These are phyloP conservation scores for Ophiostoma ulmi DNA, from an alignment of 2,329 filamentous ascomycete species.

Conservation along the genomic window DNA sequence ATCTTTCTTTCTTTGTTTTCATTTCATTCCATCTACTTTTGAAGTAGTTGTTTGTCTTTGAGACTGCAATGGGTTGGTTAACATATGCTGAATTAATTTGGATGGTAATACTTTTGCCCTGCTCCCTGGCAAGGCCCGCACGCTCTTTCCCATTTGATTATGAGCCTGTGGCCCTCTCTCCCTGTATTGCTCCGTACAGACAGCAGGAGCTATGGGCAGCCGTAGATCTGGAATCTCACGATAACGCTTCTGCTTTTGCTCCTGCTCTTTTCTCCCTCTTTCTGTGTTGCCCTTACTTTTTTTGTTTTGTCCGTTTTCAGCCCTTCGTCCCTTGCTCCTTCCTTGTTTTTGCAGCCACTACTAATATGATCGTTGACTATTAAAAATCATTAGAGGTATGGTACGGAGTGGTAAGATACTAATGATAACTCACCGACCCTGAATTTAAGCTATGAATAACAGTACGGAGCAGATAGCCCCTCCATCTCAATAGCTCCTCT, in stretches of 20 bases:
- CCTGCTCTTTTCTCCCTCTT: not conserved
- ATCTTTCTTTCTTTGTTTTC: not conserved
- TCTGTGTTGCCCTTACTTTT: not conserved
- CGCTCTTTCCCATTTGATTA: constrained; percentile 6
- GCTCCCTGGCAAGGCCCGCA: not conserved
- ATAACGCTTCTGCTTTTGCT: constrained; percentile 2
- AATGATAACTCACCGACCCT: not conserved
- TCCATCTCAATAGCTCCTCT: not conserved
- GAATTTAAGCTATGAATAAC: not conserved
- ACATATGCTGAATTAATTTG: not conserved
- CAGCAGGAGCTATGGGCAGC: constrained; percentile 10
- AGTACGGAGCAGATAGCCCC: not conserved
- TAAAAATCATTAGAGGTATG: not conserved
- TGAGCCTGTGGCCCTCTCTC: not conserved
- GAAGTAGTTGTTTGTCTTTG: not conserved
- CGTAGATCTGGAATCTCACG: not conserved
- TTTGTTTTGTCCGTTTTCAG: too few species aligned
- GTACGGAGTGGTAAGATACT: not conserved
- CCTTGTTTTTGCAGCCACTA: constrained; percentile 1
- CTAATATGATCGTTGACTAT: not conserved
- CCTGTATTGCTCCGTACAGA: not conserved
- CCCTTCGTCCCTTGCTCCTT: not conserved
- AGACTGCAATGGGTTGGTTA: not conserved
- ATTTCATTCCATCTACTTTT: not conserved
- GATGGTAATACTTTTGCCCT: not conserved